These are phyloP conservation scores for Isoetes taiwanensis DNA, from an alignment of 75 land plant species.

Conservation along the genomic window DNA sequence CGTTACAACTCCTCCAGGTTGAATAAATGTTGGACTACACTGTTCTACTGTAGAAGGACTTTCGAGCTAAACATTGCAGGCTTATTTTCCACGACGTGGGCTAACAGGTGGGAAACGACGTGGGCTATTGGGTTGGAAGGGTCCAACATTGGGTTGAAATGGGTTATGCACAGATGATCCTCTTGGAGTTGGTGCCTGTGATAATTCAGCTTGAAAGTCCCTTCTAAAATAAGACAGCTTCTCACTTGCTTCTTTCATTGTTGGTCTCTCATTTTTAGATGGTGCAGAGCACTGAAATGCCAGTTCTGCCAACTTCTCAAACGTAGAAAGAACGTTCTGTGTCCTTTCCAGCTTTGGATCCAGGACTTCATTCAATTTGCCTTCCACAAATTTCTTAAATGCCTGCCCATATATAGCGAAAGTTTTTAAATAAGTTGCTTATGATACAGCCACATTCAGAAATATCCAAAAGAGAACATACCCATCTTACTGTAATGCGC, in stretches of 20 bases:
- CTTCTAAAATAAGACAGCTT: constrained; percentile 57
- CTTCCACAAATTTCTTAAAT: constrained; percentile 48
- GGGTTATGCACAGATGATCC: too few relatives aligned
- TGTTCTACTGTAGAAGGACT: too few relatives aligned
- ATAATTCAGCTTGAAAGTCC: constrained; percentile 50
- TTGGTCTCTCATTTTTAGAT: constrained; percentile 47
- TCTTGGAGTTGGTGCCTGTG: too few relatives aligned
- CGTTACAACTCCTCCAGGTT: too few relatives aligned
- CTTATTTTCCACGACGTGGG: too few relatives aligned
- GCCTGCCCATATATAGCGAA: constrained; percentile 38
- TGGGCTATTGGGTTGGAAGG: too few relatives aligned
- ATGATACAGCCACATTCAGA: not conserved
- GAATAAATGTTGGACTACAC: too few relatives aligned
- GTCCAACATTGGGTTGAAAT: too few relatives aligned
- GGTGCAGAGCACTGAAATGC: constrained; percentile 78
- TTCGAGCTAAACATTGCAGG: too few relatives aligned
- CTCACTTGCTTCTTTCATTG: constrained; percentile 65
- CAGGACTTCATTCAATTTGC: constrained; percentile 31
- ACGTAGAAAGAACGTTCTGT: constrained; percentile 6
- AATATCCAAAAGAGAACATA: constrained; percentile 22
- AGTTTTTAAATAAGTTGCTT: not conserved
- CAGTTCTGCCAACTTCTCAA: constrained; percentile 34
- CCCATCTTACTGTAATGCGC: constrained; percentile 87
- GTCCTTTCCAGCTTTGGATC: constrained; percentile 43
- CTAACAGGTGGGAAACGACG: too few relatives aligned